These are phyloP conservation scores for Chlamydomonas eustigma DNA, from an alignment of 139 green algal species.

Conservation along the genomic window DNA sequence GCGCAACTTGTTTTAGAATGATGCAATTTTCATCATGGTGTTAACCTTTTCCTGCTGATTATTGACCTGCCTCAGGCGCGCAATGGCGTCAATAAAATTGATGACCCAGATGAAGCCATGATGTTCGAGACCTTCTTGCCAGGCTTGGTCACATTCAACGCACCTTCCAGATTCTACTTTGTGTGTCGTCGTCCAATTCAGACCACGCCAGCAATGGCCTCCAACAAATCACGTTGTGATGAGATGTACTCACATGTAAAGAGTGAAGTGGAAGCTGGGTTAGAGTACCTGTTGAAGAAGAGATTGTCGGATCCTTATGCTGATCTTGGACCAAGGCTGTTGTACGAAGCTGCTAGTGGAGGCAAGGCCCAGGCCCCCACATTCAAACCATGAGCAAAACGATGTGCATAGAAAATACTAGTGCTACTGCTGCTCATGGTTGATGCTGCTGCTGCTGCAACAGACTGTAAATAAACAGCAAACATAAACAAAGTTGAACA, in stretches of 20 bases:
- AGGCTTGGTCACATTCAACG: conserved; percentile 50
- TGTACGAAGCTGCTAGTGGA: conserved; percentile 67
- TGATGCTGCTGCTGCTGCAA: too few relatives aligned
- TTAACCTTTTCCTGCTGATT: too few relatives aligned
- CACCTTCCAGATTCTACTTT: conserved; percentile 84
- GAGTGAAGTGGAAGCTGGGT: conserved; percentile 37
- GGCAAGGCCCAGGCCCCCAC: conserved; percentile 70
- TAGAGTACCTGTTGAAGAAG: conserved; percentile 66
- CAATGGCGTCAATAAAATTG: conserved; percentile 34
- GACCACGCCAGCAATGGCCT: conserved; percentile 46
- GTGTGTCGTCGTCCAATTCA: conserved; percentile 76
- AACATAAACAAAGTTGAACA: too few relatives aligned
- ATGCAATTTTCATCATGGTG: too few relatives aligned
- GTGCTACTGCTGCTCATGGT: too few relatives aligned
- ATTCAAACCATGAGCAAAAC: conserved; percentile 65
- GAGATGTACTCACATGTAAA: conserved; percentile 56
- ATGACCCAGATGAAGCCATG: conserved; percentile 27
- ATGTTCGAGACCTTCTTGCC: conserved; percentile 34
- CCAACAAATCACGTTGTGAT: conserved; percentile 71
- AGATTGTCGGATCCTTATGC: conserved; percentile 79
- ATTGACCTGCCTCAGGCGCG: too few relatives aligned
- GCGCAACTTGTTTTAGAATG: too few relatives aligned
- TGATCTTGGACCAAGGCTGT: conserved; percentile 56
- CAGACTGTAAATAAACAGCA: too few relatives aligned
- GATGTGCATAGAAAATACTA: too few relatives aligned